Evolutionary conservation across 352 stramenopile species (phyloP).

Genomic region (Halophytophthora batemanensis): DNA sequence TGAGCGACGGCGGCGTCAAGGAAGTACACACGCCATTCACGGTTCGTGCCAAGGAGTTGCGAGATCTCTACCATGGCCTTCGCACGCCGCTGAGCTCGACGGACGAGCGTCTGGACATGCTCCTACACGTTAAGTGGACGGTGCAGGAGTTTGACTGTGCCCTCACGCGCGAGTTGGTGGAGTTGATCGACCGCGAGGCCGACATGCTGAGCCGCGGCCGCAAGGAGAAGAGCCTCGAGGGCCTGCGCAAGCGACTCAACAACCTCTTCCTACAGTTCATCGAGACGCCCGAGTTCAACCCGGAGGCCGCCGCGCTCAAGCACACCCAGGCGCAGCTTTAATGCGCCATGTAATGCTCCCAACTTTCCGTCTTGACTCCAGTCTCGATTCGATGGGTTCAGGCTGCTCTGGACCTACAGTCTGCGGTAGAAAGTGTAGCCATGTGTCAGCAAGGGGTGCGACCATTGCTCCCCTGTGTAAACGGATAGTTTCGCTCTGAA

Average conservation of each 20-base stretch:
- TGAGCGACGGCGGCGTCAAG: conserved; percentile 87
- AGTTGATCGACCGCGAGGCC: conserved; percentile 91
- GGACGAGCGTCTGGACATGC: conserved; percentile 87
- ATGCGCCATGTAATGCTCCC: background rate
- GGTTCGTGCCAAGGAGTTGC: conserved; percentile 86
- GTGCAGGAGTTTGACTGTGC: conserved; percentile 90
- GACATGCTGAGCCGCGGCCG: conserved; percentile 90
- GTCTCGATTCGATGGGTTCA: too few relatives aligned
- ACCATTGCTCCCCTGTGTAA: conserved; percentile 3
- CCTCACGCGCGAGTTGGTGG: conserved; percentile 88
- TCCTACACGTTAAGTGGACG: conserved; percentile 93
- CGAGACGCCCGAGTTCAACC: conserved; percentile 93
- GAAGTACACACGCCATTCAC: conserved; percentile 90
- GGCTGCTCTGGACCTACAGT: too few relatives aligned
- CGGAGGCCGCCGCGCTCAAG: conserved; percentile 72
- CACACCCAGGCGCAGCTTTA: conserved; percentile 15
- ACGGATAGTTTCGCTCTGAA: background rate
- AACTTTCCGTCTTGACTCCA: background rate
- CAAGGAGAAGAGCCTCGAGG: conserved; percentile 73
- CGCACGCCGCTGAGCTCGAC: conserved; percentile 48
- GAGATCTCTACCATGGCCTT: conserved; percentile 84
- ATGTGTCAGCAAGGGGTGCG: background rate
- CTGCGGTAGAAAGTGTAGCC: background rate
- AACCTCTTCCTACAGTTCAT: conserved; percentile 93
- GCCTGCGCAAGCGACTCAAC: conserved; percentile 78